Base-by-base conservation (phyloP, 768 basidiomycete species). In the Termitomyces sp. region DNA sequence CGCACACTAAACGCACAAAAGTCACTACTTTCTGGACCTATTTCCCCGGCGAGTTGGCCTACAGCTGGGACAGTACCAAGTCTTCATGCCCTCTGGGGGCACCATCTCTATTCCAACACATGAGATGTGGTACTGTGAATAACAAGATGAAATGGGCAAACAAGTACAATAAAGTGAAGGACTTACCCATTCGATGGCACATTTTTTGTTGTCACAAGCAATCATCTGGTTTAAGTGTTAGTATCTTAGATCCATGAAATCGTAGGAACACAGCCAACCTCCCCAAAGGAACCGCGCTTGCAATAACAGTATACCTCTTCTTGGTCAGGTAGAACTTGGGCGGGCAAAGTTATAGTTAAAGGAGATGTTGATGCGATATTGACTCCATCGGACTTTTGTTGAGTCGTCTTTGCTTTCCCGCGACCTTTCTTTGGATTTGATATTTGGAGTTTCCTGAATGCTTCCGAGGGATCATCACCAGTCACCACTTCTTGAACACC, bases 101-200 rank as follows among this genome's bases (percentile, higher is more conserved):
- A 53, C 51, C 44, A 80, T 78, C 19, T 71, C 72, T 34, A 91
- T 73, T 32, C 80, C 83, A 3, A 85, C 82, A 64, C 89, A 91
- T 16, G 69, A 78, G 25, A 89, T 69, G 67, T 92, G 90, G 68
- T 89, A 92, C 89, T 92, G 57, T 9, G 11, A 12, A 28, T 23
- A 53, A 19, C 23, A 43, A 39, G 21, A 30, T 28, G 40, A 23
- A 25, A 55, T 58, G 46, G 57, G 34, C 47, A 49, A 32, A 41
- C 49, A 41, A 35, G 21, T 21, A 32, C 5, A 47, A n/a, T 25
- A 43, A 19, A 37, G 21, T n/a, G 21, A 51, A 42, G 14, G 27
- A 77, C 89, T 68, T 64, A 89, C 93, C 93, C 93, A 96, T 85
- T 94, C 90, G 39, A 76, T 74, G 60, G 79, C 73, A 67, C 93